These are phyloP conservation scores for Barnettozyma botsteinii DNA, from an alignment of 805 yeast species.

Conservation along the genomic window DNA sequence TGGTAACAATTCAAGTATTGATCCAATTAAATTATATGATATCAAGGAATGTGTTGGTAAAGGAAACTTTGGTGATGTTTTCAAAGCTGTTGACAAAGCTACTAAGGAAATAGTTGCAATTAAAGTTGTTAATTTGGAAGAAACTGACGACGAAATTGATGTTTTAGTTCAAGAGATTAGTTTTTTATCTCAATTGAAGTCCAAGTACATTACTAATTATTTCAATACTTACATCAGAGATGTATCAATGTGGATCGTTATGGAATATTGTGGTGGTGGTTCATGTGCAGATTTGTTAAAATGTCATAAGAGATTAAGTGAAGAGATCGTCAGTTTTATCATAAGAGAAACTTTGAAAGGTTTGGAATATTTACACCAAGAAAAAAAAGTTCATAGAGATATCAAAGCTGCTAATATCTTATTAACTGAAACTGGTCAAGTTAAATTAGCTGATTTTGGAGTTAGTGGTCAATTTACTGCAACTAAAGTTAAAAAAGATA, in stretches of 20 bases:
- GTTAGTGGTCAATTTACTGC: conserved; percentile 78
- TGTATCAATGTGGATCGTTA: conserved; percentile 75
- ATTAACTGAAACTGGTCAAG: conserved; percentile 58
- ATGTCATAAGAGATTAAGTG: conserved; percentile 47
- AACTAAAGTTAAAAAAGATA: conserved; percentile 53
- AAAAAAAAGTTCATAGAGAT: conserved; percentile 81
- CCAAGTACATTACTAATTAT: conserved; percentile 59
- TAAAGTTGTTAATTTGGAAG: conserved; percentile 81
- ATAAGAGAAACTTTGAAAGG: conserved; percentile 63
- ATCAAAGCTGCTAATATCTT: conserved; percentile 86
- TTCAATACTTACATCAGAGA: conserved; percentile 59
- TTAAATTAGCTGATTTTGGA: conserved; percentile 90
- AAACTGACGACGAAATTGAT: conserved; percentile 67
- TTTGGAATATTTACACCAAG: conserved; percentile 66
- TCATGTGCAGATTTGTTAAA: conserved; percentile 75
- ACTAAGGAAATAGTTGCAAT: conserved; percentile 60
- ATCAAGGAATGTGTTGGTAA: conserved; percentile 62
- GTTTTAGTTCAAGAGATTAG: conserved; percentile 72
- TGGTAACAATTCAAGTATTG: not conserved
- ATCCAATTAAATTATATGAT: conserved; percentile 29
- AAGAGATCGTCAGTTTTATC: conserved; percentile 56
- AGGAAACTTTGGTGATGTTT: conserved; percentile 88
- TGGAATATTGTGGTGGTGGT: conserved; percentile 97
- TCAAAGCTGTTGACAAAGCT: conserved; percentile 40
- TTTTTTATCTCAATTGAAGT: conserved; percentile 59